Percentiles rank a stretch among this genome's conserved stretches.
Conservation (phyloP, 495 filamentous ascomycete species). For the Penicillium goetzii region DNA sequence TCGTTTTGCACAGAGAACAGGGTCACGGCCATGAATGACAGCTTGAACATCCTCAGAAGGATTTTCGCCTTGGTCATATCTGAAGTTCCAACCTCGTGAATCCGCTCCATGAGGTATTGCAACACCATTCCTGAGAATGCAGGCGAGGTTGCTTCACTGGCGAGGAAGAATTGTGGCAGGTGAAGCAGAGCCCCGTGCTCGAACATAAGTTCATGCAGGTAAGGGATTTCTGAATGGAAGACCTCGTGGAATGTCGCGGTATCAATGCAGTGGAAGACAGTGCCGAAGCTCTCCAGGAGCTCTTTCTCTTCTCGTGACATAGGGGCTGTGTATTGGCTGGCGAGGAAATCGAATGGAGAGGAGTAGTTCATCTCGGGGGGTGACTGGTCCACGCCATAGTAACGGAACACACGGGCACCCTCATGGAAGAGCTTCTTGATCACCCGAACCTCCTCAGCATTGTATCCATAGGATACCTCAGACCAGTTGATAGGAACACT, state of each 20-base stretch:
- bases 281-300: constrained; percentile 94
- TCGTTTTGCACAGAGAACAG: constrained; percentile 95
- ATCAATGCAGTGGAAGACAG: constrained; percentile 97
- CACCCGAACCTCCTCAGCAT: constrained; percentile 93
- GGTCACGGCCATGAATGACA: constrained; percentile 99
- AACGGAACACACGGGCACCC: constrained; percentile 92
- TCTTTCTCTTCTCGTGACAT: constrained; percentile 97
- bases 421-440: constrained; percentile 98
- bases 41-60: constrained; percentile 91
- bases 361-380: constrained; percentile 72
- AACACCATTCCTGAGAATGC: constrained; percentile 98
- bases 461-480: constrained; percentile 95
- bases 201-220: constrained; percentile 96
- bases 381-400: constrained; percentile 88
- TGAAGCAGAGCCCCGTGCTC: constrained; percentile 92
- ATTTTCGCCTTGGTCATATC: constrained; percentile 91
- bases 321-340: constrained; percentile 88
- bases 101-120: constrained; percentile 93
- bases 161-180: constrained; percentile 96
- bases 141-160: constrained; percentile 95
- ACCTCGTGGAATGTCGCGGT: constrained; percentile 98
- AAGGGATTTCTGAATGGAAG: constrained; percentile 95
- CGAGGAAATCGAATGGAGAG: constrained; percentile 84
- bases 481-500: constrained; percentile 89
- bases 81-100: constrained; percentile 90